Evolutionary conservation across 1,139 yeast species (phyloP).

Genomic region (Scheffersomyces stambukii): DNA sequence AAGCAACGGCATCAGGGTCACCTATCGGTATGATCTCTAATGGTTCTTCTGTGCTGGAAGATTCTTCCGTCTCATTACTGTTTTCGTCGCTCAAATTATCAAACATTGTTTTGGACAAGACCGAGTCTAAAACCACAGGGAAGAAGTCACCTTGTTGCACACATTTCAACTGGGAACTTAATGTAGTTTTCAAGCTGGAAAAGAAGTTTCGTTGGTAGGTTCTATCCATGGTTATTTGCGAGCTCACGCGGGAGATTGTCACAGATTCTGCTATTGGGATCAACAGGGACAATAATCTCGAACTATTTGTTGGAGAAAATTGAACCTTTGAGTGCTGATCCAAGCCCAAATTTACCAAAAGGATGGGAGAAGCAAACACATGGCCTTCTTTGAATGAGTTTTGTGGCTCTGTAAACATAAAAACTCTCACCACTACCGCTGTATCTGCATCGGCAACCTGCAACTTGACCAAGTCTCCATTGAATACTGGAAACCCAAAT

Average conservation of each 20-base stretch:
- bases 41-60: too few relatives aligned
- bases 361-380: slow-evolving; percentile 62
- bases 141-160: slow-evolving; percentile 62
- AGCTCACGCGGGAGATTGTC: slow-evolving; percentile 64
- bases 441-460: slow-evolving; percentile 15
- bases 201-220: slow-evolving; percentile 63
- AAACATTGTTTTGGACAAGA: slow-evolving; percentile 58
- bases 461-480: slow-evolving; percentile 61
- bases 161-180: slow-evolving; percentile 56
- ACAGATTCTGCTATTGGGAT: slow-evolving; percentile 41
- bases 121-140: slow-evolving; percentile 75
- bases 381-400: slow-evolving; percentile 28
- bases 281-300: slow-evolving; percentile 14
- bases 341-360: slow-evolving; percentile 47
- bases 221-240: slow-evolving; percentile 68
- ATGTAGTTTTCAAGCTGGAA: slow-evolving; percentile 56
- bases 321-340: slow-evolving; percentile 27
- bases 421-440: slow-evolving; percentile 41
- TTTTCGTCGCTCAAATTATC: slow-evolving; percentile 19
- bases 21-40: slow-evolving; percentile 53
- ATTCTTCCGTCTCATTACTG: slow-evolving; percentile 15
- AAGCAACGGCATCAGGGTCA: slow-evolving; percentile 71
- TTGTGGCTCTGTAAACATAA: slow-evolving; percentile 65
- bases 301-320: slow-evolving; percentile 15
- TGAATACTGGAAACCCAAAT: slow-evolving; percentile 54